Evolutionary conservation across 129 eudicot genomes (phyloP).

Genomic region (Pittosporum tobira): DNA sequence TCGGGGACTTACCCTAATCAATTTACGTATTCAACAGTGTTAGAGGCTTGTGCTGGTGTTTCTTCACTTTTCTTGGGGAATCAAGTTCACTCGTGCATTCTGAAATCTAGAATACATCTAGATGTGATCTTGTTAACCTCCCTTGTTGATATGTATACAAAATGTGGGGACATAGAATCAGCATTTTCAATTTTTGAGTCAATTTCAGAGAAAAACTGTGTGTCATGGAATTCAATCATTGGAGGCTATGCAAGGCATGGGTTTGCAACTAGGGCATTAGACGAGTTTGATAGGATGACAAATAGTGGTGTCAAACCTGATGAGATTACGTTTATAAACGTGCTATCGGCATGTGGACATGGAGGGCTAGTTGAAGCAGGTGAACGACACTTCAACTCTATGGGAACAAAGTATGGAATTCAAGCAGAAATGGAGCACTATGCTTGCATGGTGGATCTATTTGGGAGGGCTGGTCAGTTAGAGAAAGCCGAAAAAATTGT

Average conservation of each 20-base stretch:
- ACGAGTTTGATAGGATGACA: constrained; percentile 56
- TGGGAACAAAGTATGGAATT: constrained; percentile 44
- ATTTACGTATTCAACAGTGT: constrained; percentile 52
- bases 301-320: constrained; percentile 46
- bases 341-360: constrained; percentile 75
- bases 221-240: constrained; percentile 72
- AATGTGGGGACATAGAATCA: constrained; percentile 74
- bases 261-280: constrained; percentile 40
- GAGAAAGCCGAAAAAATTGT: constrained; percentile 60
- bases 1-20: constrained; percentile 54
- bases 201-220: constrained; percentile 42
- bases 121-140: constrained; percentile 58
- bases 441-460: constrained; percentile 84
- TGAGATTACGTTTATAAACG: constrained; percentile 50
- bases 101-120: constrained; percentile 41
- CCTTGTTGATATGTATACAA: constrained; percentile 66
- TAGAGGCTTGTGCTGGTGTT: constrained; percentile 76
- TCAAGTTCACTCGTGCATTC: constrained; percentile 51
- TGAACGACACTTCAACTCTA: constrained; percentile 39
- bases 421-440: constrained; percentile 59
- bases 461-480: constrained; percentile 69
- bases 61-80: constrained; percentile 45
- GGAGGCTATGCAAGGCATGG: constrained; percentile 78
- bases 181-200: constrained; percentile 43
- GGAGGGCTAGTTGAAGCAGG: constrained; percentile 77